phyloP scores from a whole-genome alignment of 208 protist species.

The Acanthamoeba lenticulata region DNA sequence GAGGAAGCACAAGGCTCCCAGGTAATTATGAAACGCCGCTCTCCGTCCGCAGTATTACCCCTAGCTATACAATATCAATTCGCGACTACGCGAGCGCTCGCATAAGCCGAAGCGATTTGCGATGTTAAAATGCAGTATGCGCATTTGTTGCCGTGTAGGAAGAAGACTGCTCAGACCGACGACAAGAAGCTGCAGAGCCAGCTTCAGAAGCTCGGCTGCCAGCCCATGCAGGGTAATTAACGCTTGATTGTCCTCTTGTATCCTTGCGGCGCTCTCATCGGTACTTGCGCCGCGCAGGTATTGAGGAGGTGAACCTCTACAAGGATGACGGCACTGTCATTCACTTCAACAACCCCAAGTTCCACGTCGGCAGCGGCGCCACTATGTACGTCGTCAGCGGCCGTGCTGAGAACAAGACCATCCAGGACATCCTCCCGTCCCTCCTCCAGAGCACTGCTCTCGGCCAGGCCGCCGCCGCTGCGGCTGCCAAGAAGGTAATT shows the following conservation, averaged over 20 bases:
- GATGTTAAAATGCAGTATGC: background rate
- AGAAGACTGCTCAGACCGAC: conserved; percentile 85
- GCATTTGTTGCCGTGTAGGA: background rate
- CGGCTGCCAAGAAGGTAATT: conserved; percentile 88
- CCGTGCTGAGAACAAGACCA: conserved; percentile 87
- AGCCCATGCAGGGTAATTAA: conserved; percentile 91
- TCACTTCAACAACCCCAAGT: conserved; percentile 97
- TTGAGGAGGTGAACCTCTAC: conserved; percentile 98
- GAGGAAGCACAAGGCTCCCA: conserved; percentile 89
- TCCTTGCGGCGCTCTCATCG: background rate
- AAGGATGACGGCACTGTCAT: conserved; percentile 95
- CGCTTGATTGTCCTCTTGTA: background rate
- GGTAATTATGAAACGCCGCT: background rate
- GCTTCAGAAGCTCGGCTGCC: conserved; percentile 94
- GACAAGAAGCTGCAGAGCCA: conserved; percentile 95
- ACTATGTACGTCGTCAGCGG: conserved; percentile 97
- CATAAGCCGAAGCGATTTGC: background rate
- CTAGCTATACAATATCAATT: background rate
- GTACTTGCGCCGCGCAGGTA: conserved; percentile 65
- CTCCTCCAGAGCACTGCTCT: background rate
- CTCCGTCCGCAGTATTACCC: background rate
- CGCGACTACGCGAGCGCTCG: background rate
- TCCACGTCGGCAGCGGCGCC: conserved; percentile 95
- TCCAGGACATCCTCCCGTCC: background rate
- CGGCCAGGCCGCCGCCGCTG: conserved; percentile 86